Evolutionary conservation across 306 rosid genomes (phyloP), one percentile per base, ranked within the genome.

Genomic region (Dryas octopetala): DNA sequence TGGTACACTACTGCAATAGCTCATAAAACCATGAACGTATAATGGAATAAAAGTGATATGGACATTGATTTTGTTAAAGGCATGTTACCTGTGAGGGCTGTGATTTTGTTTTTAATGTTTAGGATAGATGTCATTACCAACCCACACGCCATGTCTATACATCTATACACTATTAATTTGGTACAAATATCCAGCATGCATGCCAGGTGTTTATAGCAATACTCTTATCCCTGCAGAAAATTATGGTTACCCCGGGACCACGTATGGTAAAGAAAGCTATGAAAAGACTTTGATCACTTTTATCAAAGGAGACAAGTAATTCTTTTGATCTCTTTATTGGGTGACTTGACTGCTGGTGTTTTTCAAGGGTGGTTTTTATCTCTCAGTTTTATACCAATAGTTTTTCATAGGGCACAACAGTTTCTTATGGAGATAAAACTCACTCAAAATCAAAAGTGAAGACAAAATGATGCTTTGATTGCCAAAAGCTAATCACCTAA

Each of bases 401-500:
- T 12, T 1, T 74, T 23, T 19, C 53, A 53, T 43, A 4, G 51
- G 64, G 43, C 66, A 58, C 63, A 61, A 61, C 69, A 68, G 80
- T 68, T 76, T 68, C 50, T 59, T 59, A 19, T 55, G 38, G 63
- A 69, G 75, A 68, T 61, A 9, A 77, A 23, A 59, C 16, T 68
- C 28, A 59, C 74, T 58, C 60, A 76, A 76, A 57, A 76, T 68
- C 61, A 58, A 76, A 68, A 76, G 80, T 61, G 61, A 69, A 23
- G 57, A 49, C 81, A 77, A 62, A 77, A 77, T 69, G 69, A 77
- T 77, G 57, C 71, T 69, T 43, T 69, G 76, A 23, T 77, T 69
- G 55, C 55, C 54, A 13, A 77, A 61, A 52, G 81, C 40, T 13
- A 77, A 70, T 62, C 68, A 66, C 67, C 58, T 26, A 47, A 59